These are phyloP conservation scores for Tilletia horrida DNA, from an alignment of 1,284 basidiomycete genomes.

Conservation along the genomic window DNA sequence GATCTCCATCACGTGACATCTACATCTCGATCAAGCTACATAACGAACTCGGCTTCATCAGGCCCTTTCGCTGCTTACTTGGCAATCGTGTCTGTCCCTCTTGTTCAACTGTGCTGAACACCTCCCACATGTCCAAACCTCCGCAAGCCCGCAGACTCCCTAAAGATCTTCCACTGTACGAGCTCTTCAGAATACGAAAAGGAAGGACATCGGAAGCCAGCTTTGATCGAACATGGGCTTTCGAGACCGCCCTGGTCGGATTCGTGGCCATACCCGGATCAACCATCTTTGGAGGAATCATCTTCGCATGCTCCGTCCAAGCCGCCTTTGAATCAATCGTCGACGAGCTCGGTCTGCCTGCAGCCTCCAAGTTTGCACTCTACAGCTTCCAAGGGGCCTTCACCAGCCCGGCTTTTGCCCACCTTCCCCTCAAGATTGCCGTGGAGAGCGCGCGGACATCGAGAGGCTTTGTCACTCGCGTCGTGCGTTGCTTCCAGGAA, in stretches of 20 bases:
- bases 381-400: constrained; percentile 12
- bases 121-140: too few relatives aligned
- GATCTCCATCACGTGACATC: too few relatives aligned
- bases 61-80: too few relatives aligned
- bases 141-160: too few relatives aligned
- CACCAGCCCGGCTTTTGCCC: background rate
- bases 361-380: background rate
- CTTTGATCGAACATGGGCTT: background rate
- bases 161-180: background rate
- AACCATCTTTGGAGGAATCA: background rate
- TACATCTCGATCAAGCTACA: too few relatives aligned
- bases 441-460: background rate
- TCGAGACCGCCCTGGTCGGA: background rate
- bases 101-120: too few relatives aligned
- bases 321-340: background rate
- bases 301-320: background rate
- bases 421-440: background rate
- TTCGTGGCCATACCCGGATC: background rate
- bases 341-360: background rate
- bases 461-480: constrained; percentile 5
- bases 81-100: too few relatives aligned
- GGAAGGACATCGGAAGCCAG: background rate
- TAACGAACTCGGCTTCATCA: too few relatives aligned
- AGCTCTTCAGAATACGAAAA: background rate
- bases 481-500: background rate